Conservation (phyloP, 2,329 filamentous ascomycete species). For the Grosmannia penicillata region DNA sequence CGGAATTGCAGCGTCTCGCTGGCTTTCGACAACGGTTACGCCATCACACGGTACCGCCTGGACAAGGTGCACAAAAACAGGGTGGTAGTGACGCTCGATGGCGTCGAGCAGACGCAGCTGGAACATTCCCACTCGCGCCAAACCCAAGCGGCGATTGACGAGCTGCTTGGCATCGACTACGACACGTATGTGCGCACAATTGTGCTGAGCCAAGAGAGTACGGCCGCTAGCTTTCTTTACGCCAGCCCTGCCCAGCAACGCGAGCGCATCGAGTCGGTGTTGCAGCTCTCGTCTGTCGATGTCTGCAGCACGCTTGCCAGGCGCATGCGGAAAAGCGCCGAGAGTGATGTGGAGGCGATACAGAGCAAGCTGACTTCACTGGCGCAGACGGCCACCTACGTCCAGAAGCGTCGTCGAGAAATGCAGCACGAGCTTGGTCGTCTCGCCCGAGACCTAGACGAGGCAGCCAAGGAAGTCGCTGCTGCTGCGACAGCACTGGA, state of each 20-base stretch:
- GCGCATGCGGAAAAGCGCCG: neutral
- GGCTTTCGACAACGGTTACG: slow-evolving; percentile 17
- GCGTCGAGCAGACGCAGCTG: slow-evolving; percentile 14
- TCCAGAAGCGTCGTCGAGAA: neutral
- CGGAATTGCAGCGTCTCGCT: slow-evolving; percentile 16
- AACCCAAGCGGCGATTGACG: slow-evolving; percentile 16
- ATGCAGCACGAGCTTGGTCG: neutral
- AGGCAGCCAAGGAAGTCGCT: too few species aligned
- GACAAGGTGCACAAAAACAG: slow-evolving; percentile 14
- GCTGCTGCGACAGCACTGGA: neutral
- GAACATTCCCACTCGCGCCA: slow-evolving; percentile 12
- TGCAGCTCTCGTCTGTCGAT: slow-evolving; percentile 15
- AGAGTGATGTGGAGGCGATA: neutral
- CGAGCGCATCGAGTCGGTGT: slow-evolving; percentile 16
- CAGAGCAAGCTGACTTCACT: neutral
- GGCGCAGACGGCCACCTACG: neutral
- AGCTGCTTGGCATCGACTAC: slow-evolving; percentile 17
- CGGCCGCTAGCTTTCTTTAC: slow-evolving; percentile 17
- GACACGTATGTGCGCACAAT: slow-evolving; percentile 17
- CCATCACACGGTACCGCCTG: slow-evolving; percentile 16
- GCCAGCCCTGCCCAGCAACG: slow-evolving; percentile 14
- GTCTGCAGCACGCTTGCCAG: slow-evolving; percentile 5
- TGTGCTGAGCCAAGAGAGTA: slow-evolving; percentile 18
- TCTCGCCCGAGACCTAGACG: neutral
- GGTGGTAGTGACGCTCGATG: slow-evolving; percentile 15